phyloP scores from a whole-genome alignment of 2,329 filamentous ascomycete genomes.

The Aspergillus ochraceoroseus region DNA sequence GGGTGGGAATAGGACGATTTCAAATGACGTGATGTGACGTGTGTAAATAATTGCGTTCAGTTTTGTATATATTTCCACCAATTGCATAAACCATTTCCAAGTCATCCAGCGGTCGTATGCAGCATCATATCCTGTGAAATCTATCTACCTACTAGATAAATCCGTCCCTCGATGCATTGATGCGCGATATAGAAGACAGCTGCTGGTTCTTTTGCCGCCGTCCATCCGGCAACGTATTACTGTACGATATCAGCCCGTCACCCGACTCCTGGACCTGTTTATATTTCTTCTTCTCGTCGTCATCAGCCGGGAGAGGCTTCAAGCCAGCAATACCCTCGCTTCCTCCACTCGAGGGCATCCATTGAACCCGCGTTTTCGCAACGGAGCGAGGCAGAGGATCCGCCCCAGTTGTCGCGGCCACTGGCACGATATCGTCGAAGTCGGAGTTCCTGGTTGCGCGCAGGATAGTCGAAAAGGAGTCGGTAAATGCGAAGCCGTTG shows the following conservation, averaged over 20 bases:
- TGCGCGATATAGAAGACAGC: too few relatives aligned
- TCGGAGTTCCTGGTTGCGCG: constrained; percentile 3
- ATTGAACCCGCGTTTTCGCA: constrained; percentile 1
- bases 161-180: background rate
- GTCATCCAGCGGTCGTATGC: too few relatives aligned
- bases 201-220: constrained; percentile 1
- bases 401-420: background rate
- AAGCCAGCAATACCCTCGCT: background rate
- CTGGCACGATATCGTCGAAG: constrained; percentile 7
- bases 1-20: background rate
- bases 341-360: background rate
- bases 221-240: constrained; percentile 1
- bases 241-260: background rate
- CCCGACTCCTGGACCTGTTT: background rate
- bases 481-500: constrained; percentile 6
- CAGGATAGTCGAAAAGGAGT: constrained; percentile 5
- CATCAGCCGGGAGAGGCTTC: background rate
- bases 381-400: constrained; percentile 2
- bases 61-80: too few relatives aligned
- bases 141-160: background rate
- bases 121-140: background rate
- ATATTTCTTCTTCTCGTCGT: too few relatives aligned
- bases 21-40: too few relatives aligned
- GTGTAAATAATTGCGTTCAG: too few relatives aligned
- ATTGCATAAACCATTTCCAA: too few relatives aligned